Evolutionary conservation across 441 rosid genomes (phyloP), one percentile per base, ranked within the genome.

Genomic region (Capsella rubella): DNA sequence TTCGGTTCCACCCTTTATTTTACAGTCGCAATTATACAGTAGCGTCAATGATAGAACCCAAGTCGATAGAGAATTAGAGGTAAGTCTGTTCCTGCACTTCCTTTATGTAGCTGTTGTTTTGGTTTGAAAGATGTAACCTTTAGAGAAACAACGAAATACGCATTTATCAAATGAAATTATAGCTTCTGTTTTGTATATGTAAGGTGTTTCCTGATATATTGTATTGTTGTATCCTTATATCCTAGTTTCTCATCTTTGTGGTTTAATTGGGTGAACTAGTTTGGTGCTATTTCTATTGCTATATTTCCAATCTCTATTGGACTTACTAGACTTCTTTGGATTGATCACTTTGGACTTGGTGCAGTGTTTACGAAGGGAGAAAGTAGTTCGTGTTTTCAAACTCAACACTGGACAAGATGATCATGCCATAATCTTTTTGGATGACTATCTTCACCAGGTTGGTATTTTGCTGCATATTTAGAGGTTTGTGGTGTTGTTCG

Each of bases 61-160:
- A 80, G 97, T 95, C 54, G 99, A 93, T 70, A 83, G 97, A 78
- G 97, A 95, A 73, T 67, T 91, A 49, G 99, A 93, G 93, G 98
- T 90, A 21, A 21, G 25, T 21, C 25, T 21, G 11, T 64, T 31
- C 49, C 9, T 54, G 7, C 42, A 54, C 25, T 37, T 58, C 46
- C 46, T 18, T 35, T 29, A 15, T 29, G 14, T 1, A 12, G 7
- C 11, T 63, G 52, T 63, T 37, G 13, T 39, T 59, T 39, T 67
- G 58, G 29, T 59, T 51, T 35, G 2, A 15, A 8, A 37, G 14
- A 34, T 61, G 8, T 37, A 39, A 45, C 10, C 5, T 62, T 43
- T 42, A 4, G 3, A 29, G 3, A 9, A 4, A 46, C 21, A 4
- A 46, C 18, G 68, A 46, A 29, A 63, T 45, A 10, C 4, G 18